phyloP scores from a whole-genome alignment of 179 eudicot species.

The Actinidia polygama region DNA sequence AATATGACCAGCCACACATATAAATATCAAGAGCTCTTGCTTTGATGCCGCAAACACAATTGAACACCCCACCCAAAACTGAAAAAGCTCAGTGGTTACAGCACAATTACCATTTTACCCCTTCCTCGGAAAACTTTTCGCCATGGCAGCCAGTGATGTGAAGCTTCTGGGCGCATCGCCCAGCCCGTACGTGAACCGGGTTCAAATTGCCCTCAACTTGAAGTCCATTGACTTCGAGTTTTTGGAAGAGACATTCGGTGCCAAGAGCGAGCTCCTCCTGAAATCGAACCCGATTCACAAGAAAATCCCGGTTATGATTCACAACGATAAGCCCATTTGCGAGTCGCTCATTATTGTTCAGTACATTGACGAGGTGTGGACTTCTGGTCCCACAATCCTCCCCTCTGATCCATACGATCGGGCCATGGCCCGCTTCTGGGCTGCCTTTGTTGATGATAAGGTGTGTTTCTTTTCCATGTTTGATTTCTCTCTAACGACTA shows the following conservation, averaged over 20 bases:
- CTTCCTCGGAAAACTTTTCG: too few species aligned
- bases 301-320: constrained; percentile 42
- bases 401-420: constrained; percentile 53
- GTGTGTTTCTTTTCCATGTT: constrained; percentile 9
- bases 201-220: constrained; percentile 25
- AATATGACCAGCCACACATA: too few species aligned
- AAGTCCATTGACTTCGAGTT: constrained; percentile 25
- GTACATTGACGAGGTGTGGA: constrained; percentile 45
- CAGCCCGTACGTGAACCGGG: constrained; percentile 25
- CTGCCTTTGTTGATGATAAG: constrained; percentile 37
- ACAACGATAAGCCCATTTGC: constrained; percentile 27
- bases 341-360: constrained; percentile 39
- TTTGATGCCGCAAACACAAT: too few species aligned
- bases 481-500: not conserved
- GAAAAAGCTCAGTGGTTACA: too few species aligned
- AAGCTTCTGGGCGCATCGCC: constrained; percentile 15
- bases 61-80: too few species aligned
- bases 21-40: too few species aligned
- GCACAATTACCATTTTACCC: too few species aligned
- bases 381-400: constrained; percentile 37
- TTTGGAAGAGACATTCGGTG: constrained; percentile 15
- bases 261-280: constrained; percentile 40
- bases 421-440: constrained; percentile 46
- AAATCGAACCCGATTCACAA: constrained; percentile 40
- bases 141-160: constrained; percentile 29